Percentiles rank a stretch among this genome's conserved stretches.
phyloP scores from a whole-genome alignment of 805 yeast species.

The Candida suzukii region DNA sequence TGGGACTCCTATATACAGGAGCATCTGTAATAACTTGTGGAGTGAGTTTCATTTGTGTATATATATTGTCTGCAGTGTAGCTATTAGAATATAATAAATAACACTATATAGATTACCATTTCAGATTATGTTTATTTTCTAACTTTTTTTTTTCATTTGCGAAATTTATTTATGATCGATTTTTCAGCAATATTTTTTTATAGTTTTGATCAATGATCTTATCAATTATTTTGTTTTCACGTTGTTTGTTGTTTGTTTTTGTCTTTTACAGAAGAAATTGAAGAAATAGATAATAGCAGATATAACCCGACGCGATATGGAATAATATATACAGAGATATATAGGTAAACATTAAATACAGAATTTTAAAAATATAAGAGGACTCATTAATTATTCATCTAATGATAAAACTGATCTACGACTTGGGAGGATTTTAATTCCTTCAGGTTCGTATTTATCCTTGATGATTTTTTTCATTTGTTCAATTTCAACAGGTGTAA shows the following conservation, averaged over 20 bases:
- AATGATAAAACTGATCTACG: conserved; percentile 44
- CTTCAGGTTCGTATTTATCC: conserved; percentile 44
- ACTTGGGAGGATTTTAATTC: conserved; percentile 49
- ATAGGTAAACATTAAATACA: background rate
- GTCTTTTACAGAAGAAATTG: too few relatives aligned
- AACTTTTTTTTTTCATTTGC: too few relatives aligned
- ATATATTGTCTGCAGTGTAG: too few relatives aligned
- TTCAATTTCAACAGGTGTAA: conserved; percentile 58
- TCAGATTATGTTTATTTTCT: too few relatives aligned
- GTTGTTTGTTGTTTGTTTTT: too few relatives aligned
- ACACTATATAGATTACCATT: too few relatives aligned
- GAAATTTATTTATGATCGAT: too few relatives aligned
- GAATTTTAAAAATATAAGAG: background rate
- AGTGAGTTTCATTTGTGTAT: conserved; percentile 44
- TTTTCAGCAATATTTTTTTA: too few relatives aligned
- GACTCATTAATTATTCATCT: conserved; percentile 28
- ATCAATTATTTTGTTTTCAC: too few relatives aligned
- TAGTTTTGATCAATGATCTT: too few relatives aligned
- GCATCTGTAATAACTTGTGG: conserved; percentile 42
- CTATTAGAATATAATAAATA: too few relatives aligned
- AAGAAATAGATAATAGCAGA: too few relatives aligned
- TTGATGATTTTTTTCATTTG: conserved; percentile 43
- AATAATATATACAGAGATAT: background rate
- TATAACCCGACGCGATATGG: background rate
- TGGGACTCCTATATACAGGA: conserved; percentile 42